Conservation (phyloP, 2,329 filamentous ascomycete genomes). For the Colletotrichum agaves region DNA sequence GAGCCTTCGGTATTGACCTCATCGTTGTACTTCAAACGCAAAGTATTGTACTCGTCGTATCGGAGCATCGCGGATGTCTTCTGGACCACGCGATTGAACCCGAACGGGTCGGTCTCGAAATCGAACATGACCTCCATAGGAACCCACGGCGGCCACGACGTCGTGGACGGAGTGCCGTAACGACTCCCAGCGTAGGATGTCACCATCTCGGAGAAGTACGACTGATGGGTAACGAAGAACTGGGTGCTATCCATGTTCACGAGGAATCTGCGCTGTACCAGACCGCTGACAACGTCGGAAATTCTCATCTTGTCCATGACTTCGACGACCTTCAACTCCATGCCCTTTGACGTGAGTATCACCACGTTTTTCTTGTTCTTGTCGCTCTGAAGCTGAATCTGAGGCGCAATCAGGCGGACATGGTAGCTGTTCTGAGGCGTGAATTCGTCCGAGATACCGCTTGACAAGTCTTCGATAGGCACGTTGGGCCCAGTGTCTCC, state of each 20-base stretch:
- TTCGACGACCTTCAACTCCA: conserved; percentile 97
- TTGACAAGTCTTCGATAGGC: conserved; percentile 70
- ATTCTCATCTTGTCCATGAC: conserved; percentile 96
- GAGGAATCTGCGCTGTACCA: conserved; percentile 93
- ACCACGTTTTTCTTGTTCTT: conserved; percentile 98
- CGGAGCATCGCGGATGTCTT: conserved; percentile 94
- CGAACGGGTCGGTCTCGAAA: conserved; percentile 91
- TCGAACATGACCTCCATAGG: conserved; percentile 99
- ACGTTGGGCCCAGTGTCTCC: conserved; percentile 47
- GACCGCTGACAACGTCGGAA: conserved; percentile 90
- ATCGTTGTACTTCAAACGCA: conserved; percentile 97
- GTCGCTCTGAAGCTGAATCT: conserved; percentile 98
- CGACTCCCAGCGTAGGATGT: conserved; percentile 95
- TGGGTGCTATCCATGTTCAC: conserved; percentile 98
- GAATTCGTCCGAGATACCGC: conserved; percentile 88
- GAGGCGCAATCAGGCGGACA: conserved; percentile 92
- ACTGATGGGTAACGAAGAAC: conserved; percentile 96
- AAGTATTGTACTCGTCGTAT: conserved; percentile 98
- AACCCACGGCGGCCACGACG: conserved; percentile 97
- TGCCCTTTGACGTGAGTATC: conserved; percentile 94
- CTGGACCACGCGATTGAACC: conserved; percentile 97
- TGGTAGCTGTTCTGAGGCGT: conserved; percentile 94
- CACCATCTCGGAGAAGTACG: conserved; percentile 85
- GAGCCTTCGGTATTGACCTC: conserved; percentile 78
- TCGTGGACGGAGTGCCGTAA: conserved; percentile 86